These are phyloP conservation scores for Eucalyptus caleyi DNA, from an alignment of 345 rosid genomes.

Conservation along the genomic window DNA sequence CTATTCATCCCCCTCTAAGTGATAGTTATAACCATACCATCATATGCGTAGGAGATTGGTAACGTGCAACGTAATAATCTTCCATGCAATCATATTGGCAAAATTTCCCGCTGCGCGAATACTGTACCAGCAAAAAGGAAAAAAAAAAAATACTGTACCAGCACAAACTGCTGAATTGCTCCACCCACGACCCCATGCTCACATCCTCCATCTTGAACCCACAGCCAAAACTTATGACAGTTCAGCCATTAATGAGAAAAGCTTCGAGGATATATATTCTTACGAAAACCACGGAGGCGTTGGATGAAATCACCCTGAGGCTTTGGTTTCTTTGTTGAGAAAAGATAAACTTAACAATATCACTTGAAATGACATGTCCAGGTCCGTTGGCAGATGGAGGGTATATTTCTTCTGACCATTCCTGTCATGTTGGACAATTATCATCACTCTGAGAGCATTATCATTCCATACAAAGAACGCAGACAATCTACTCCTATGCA, in stretches of 20 bases:
- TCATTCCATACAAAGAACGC: not conserved
- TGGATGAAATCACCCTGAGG: constrained; percentile 47
- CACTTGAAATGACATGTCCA: constrained; percentile 70
- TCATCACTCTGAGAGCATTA: not conserved
- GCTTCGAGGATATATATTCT: not conserved
- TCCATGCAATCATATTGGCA: constrained; percentile 91
- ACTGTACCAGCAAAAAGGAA: constrained; percentile 29
- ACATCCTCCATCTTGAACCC: constrained; percentile 98
- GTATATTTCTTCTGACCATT: constrained; percentile 83
- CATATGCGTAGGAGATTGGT: constrained; percentile 44
- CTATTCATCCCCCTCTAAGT: no score
- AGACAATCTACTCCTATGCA: not conserved
- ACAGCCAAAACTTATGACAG: not conserved
- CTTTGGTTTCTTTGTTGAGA: constrained; percentile 46
- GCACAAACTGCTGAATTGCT: constrained; percentile 43
- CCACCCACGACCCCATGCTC: constrained; percentile 98
- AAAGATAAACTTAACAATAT: constrained; percentile 52
- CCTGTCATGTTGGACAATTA: constrained; percentile 40
- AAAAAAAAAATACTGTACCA: constrained; percentile 46
- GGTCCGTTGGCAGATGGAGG: constrained; percentile 99
- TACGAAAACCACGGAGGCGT: not conserved
- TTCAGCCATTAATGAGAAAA: not conserved
- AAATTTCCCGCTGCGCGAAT: constrained; percentile 91
- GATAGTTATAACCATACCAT: no score
- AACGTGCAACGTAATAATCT: constrained; percentile 81